Base-by-base conservation (phyloP, 2,329 filamentous ascomycete species). In the Penicillium verrucosum region DNA sequence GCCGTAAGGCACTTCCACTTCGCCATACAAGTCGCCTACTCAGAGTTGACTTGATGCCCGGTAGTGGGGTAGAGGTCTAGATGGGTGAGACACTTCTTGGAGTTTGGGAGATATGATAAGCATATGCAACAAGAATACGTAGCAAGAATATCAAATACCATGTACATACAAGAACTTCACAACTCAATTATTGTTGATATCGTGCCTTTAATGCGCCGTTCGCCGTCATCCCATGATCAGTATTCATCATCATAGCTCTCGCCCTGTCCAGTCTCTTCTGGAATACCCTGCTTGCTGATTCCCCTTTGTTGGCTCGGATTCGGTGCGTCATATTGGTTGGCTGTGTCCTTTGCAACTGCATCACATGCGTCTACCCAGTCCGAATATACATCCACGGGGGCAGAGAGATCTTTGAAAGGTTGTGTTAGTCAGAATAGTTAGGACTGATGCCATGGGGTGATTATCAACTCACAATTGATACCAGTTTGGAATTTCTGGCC, bases 291-390 rank as follows among this genome's bases (percentile, higher is more conserved):
- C 41, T 63, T 66, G 51, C 59, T 62, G 14, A 63, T 63, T 5
- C 51, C 52, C 60, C 25, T 66, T 54, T 30, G 60, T 61, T 51
- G 55, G 54, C 34, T 51, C 9, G 38, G 40, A 51, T 29, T 56
- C 64, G 65, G 50, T 41, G 59, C 65, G 51, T 72, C 71, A 44
- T 73, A 71, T 47, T 69, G 69, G 50, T 68, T 70, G 40, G 78
- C 80, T 21, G 81, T 79, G 58, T 86, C 81, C 68, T 89, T 87
- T 16, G 86, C 86, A 48, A 89, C 87, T 6, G 84, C 81, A 70
- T 90, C 88, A 71, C 87, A 89, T n/a, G 94, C 94, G 77, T 99
- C 94, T 61, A 99, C 90, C 94, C 94, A 99, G 75, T 97, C 94
- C 34, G 90, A 90, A 71, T 99, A 99, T 8, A 99, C 93, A 72